These are phyloP conservation scores for Zymoseptoria brevis DNA, from an alignment of 2,329 filamentous ascomycete species.

Conservation along the genomic window DNA sequence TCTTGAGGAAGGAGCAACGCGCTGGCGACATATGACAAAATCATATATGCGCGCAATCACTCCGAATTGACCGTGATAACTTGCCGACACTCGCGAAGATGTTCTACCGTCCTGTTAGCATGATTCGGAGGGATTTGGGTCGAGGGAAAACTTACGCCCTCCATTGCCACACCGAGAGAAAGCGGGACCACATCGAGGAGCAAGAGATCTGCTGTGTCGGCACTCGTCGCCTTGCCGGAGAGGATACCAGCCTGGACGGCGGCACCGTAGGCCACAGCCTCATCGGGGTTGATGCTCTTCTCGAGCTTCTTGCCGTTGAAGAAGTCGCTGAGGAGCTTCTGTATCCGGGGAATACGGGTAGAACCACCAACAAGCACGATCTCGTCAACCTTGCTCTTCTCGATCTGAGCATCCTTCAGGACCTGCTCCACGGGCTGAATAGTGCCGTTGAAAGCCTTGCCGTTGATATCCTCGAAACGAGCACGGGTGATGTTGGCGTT, in stretches of 20 bases:
- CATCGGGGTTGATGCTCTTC: constrained; percentile 99
- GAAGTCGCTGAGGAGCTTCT: constrained; percentile 98
- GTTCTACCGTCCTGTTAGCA: background rate
- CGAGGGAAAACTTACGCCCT: constrained; percentile 96
- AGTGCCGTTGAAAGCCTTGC: constrained; percentile 88
- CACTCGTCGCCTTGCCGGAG: constrained; percentile 92
- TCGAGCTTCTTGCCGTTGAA: constrained; percentile 99
- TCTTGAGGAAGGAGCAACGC: too few species aligned
- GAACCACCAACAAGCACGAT: constrained; percentile 98
- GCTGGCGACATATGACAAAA: too few species aligned
- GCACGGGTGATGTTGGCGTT: constrained; percentile 96
- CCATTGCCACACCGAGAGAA: constrained; percentile 97
- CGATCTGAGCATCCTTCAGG: constrained; percentile 79
- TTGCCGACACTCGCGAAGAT: background rate
- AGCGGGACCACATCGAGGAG: constrained; percentile 94
- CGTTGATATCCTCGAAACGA: constrained; percentile 97
- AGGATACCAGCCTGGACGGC: constrained; percentile 98
- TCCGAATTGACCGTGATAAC: too few species aligned
- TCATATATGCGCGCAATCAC: too few species aligned
- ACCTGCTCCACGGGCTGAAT: constrained; percentile 94
- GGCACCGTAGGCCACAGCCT: constrained; percentile 97
- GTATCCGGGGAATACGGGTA: constrained; percentile 96
- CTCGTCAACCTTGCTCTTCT: constrained; percentile 91
- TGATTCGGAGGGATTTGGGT: constrained; percentile 38
- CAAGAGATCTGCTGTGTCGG: constrained; percentile 88